phyloP scores from a whole-genome alignment of 2,329 filamentous ascomycete species.

The Dothideomycetes sp. region DNA sequence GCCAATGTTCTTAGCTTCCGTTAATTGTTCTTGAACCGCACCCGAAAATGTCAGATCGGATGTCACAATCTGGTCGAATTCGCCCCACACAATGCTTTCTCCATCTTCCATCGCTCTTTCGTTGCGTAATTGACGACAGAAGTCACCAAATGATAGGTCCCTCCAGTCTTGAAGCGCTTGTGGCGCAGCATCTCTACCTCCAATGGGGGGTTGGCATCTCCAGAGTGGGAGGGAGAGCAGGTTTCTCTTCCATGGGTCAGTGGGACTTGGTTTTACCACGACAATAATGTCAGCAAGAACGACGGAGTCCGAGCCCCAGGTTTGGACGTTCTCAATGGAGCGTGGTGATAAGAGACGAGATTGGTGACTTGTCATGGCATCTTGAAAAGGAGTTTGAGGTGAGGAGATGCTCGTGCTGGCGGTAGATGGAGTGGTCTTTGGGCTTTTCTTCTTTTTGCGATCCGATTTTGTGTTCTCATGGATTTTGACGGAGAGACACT shows the following conservation, averaged over 20 bases:
- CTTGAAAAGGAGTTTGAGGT: neutral
- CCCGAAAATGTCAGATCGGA: slow-evolving; percentile 1
- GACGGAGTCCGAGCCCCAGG: too few species aligned
- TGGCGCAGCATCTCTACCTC: neutral
- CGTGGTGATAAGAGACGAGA: neutral
- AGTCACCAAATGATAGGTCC: neutral
- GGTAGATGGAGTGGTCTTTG: neutral
- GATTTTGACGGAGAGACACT: neutral
- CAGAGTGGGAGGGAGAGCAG: neutral
- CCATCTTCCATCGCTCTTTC: neutral
- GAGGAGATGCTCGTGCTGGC: neutral
- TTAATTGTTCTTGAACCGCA: slow-evolving; percentile 1
- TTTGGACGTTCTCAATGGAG: too few species aligned
- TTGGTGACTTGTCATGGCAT: neutral
- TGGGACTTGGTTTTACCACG: neutral
- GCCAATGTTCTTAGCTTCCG: neutral
- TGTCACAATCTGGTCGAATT: neutral
- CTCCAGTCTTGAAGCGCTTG: neutral
- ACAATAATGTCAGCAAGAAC: neutral
- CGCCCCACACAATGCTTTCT: neutral
- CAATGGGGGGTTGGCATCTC: neutral
- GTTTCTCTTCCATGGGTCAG: neutral
- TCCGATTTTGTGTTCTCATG: too few species aligned
- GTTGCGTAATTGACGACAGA: neutral
- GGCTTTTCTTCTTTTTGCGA: neutral